Conservation (phyloP, 208 protist species). For the Leishmania tarentolae region DNA sequence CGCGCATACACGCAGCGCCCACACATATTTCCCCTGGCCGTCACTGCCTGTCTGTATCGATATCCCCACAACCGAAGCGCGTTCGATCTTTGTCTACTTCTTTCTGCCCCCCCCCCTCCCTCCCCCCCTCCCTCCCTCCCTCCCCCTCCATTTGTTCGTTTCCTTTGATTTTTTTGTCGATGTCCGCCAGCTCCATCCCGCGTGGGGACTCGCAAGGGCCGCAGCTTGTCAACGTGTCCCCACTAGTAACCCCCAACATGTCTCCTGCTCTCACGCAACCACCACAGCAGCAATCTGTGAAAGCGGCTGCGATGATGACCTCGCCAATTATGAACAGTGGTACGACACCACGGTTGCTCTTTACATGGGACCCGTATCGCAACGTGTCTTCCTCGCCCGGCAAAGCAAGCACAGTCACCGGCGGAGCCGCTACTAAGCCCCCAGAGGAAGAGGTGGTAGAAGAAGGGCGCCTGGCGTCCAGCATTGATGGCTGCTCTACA, state of each 20-base stretch:
- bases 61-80: not conserved
- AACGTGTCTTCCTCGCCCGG: conserved; percentile 3
- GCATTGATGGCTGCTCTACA: conserved; percentile 22
- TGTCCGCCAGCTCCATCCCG: conserved; percentile 17
- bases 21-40: not conserved
- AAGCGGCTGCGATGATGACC: conserved; percentile 4
- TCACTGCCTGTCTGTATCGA: not conserved
- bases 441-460: conserved; percentile 6
- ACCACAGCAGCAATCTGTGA: conserved; percentile 4
- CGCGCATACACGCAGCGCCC: not conserved
- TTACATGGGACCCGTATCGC: conserved; percentile 35
- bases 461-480: conserved; percentile 16
- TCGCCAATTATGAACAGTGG: conserved; percentile 10
- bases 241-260: conserved; percentile 3
- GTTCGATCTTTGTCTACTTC: not conserved
- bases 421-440: not conserved
- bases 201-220: conserved; percentile 7
- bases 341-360: conserved; percentile 28
- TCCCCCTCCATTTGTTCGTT: not conserved
- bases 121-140: not conserved
- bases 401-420: not conserved
- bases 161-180: not conserved
- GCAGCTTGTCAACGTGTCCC: not conserved
- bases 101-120: conserved; percentile 1
- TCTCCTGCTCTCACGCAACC: not conserved